A percentile compares a stretch with the other conserved stretches of the same genome.
phyloP scores from a whole-genome alignment of 2,329 filamentous ascomycete species.

The Neofusicoccum kwambonambiense region DNA sequence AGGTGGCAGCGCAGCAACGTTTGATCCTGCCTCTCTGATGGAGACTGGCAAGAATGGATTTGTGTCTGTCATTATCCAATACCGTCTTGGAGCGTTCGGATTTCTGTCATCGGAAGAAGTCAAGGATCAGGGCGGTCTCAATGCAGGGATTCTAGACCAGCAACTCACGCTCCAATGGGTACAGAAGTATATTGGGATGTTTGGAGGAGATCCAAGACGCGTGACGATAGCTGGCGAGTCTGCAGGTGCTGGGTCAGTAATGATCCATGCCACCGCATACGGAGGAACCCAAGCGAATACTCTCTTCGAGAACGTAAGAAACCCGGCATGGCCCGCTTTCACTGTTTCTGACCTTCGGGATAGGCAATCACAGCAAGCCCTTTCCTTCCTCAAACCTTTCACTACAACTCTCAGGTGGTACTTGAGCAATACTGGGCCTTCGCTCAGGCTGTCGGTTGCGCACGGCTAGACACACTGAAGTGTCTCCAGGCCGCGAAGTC shows the following conservation, averaged over 20 bases:
- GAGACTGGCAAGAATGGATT: slow-evolving; percentile 53
- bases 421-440: slow-evolving; percentile 52
- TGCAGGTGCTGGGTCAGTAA: slow-evolving; percentile 40
- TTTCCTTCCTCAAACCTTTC: slow-evolving; percentile 60
- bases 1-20: slow-evolving; percentile 56
- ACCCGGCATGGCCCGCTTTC: no score
- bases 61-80: slow-evolving; percentile 53
- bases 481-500: slow-evolving; percentile 57
- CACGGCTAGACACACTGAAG: slow-evolving; percentile 29
- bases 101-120: slow-evolving; percentile 61
- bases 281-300: slow-evolving; percentile 32
- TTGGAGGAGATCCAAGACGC: slow-evolving; percentile 35
- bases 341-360: fast-evolving
- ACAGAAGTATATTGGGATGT: slow-evolving; percentile 51
- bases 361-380: slow-evolving; percentile 38
- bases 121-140: slow-evolving; percentile 41
- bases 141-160: slow-evolving; percentile 49
- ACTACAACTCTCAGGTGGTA: slow-evolving; percentile 50
- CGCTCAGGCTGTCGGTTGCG: slow-evolving; percentile 48
- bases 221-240: slow-evolving; percentile 39
- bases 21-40: slow-evolving; percentile 58
- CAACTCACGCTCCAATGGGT: slow-evolving; percentile 53
- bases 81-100: slow-evolving; percentile 60
- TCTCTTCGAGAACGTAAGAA: no score
- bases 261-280: slow-evolving; percentile 38